Conservation (phyloP, 106 monocot genomes). For the Dactylorhiza incarnata region DNA sequence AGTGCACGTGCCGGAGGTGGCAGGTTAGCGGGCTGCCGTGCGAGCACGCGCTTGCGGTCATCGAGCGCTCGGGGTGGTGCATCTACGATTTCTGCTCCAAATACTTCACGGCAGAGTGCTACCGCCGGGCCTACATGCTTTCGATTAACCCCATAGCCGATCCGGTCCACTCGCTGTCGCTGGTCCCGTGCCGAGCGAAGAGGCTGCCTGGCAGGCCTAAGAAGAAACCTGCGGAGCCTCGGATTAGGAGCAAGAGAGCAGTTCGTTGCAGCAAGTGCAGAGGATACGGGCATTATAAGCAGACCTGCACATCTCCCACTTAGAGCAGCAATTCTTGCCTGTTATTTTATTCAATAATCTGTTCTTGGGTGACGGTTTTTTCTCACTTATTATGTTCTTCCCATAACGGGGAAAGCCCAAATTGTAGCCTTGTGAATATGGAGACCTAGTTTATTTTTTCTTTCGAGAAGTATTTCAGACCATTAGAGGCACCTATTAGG, state of each 20-base stretch:
- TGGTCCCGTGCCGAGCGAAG: conserved; percentile 41
- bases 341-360: background rate
- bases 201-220: conserved; percentile 71
- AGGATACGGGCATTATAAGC: conserved; percentile 80
- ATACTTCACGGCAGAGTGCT: conserved; percentile 63
- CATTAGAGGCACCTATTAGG: too few relatives aligned
- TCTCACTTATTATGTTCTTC: too few relatives aligned
- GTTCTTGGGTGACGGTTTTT: background rate
- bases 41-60: conserved; percentile 69
- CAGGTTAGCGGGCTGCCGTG: conserved; percentile 78
- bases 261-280: conserved; percentile 80
- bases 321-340: background rate
- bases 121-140: conserved; percentile 57
- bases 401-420: too few relatives aligned
- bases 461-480: too few relatives aligned
- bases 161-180: conserved; percentile 16
- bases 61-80: conserved; percentile 40
- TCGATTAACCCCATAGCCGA: conserved; percentile 81
- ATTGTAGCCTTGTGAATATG: too few relatives aligned
- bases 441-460: too few relatives aligned
- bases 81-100: conserved; percentile 67
- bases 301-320: conserved; percentile 55
- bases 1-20: conserved; percentile 88
- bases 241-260: conserved; percentile 59
- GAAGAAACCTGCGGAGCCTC: conserved; percentile 65